A percentile compares a stretch with the other conserved stretches of the same genome.
Conservation (phyloP, 805 yeast genomes). For the Cyberlindnera maclurae region DNA sequence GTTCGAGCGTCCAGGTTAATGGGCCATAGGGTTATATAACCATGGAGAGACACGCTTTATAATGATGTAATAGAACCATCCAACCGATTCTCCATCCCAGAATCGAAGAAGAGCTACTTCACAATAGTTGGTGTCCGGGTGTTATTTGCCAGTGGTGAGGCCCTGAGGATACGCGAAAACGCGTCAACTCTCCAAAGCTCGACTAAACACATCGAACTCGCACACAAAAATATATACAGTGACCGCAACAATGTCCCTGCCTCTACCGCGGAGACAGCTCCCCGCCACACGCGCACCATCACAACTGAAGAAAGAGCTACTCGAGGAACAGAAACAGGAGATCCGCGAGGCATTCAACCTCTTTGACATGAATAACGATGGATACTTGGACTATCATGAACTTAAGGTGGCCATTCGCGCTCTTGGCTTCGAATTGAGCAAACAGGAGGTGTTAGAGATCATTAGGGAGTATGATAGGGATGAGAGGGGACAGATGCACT, state of each 20-base stretch:
- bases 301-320: constrained; percentile 54
- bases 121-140: too few relatives aligned
- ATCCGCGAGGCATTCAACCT: constrained; percentile 86
- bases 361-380: constrained; percentile 91
- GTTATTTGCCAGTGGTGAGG: too few relatives aligned
- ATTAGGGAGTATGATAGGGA: constrained; percentile 79
- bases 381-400: constrained; percentile 86
- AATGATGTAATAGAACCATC: too few relatives aligned
- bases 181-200: too few relatives aligned
- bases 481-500: constrained; percentile 62
- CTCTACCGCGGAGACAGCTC: constrained; percentile 12
- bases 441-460: constrained; percentile 66
- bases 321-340: constrained; percentile 86
- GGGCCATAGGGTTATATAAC: too few relatives aligned
- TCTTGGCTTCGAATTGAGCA: constrained; percentile 77
- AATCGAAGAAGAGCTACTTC: too few relatives aligned
- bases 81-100: too few relatives aligned
- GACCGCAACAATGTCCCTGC: constrained; percentile 9
- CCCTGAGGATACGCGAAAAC: too few relatives aligned
- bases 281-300: constrained; percentile 18
- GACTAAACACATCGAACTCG: too few relatives aligned
- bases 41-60: too few relatives aligned
- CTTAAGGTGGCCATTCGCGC: constrained; percentile 87
- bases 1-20: too few relatives aligned
- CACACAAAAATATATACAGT: too few relatives aligned